A percentile compares a stretch with the other conserved stretches of the same genome.
phyloP scores from a whole-genome alignment of 225 moss, liverwort and hornwort genomes.

The Bryoerythrophyllum caledonicum region DNA sequence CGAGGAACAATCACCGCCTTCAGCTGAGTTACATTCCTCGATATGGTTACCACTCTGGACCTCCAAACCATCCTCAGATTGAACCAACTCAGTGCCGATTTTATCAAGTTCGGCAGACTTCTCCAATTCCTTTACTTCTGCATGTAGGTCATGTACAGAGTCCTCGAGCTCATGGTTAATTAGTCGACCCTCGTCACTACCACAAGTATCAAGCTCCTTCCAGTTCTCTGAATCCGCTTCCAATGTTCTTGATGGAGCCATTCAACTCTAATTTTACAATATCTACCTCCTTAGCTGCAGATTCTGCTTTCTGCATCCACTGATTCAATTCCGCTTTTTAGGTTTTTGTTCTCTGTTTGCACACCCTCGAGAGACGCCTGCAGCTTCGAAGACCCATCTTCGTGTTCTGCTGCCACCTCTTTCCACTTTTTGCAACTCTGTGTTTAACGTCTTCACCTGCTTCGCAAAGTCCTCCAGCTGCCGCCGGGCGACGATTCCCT shows the following conservation, averaged over 20 bases:
- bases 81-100: too few species aligned
- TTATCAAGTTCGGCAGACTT: constrained; percentile 27
- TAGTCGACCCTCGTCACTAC: constrained; percentile 22
- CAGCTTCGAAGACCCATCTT: constrained; percentile 27
- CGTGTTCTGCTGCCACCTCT: constrained; percentile 19
- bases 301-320: constrained; percentile 25
- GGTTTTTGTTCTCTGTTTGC: constrained; percentile 24
- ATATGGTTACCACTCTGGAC: constrained; percentile 18
- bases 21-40: too few species aligned
- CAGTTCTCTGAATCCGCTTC: constrained; percentile 32
- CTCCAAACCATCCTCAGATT: constrained; percentile 38
- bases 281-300: too few species aligned
- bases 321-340: constrained; percentile 12
- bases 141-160: constrained; percentile 25
- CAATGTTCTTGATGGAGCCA: constrained; percentile 13
- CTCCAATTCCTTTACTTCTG: constrained; percentile 35
- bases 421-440: constrained; percentile 39
- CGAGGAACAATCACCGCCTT: constrained; percentile 19
- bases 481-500: constrained; percentile 43
- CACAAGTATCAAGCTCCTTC: too few species aligned
- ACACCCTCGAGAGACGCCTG: too few species aligned
- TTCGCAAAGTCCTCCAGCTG: constrained; percentile 46
- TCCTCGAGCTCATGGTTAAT: too few species aligned
- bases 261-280: too few species aligned
- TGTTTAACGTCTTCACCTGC: constrained; percentile 38